Evolutionary conservation across 2,329 filamentous ascomycete species (phyloP), one percentile per base, ranked within the genome.

Genomic region (Fusarium sp.): DNA sequence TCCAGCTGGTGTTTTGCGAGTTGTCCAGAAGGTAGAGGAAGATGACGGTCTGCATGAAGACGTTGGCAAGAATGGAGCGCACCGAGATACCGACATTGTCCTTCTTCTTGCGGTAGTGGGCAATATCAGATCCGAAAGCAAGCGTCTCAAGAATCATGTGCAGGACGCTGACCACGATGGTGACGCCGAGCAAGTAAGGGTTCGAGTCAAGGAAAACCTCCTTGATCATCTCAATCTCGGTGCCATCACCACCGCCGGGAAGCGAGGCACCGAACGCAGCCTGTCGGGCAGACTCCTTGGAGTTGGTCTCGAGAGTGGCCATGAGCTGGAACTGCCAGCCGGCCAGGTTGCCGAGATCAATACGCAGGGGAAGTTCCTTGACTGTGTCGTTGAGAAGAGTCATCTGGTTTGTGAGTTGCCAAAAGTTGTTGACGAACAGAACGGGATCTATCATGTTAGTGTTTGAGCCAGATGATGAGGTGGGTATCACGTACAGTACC

Each of bases 41-140:
- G 83, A 99, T 98, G 79, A 98, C 89, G 8, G 89, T 83, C 83
- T 99, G 96, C 96, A 99, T 99, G 83, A 98, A 95, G 71, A 98
- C 95, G 79, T 98, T 99, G 81, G 94, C 95, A 66, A 99, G 87
- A 79, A 99, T 99, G 35, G 96, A 97, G 66, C 96, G 94, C 69
- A 99, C 93, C 1, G 95, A 98, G 53, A 98, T 97, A 72, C 96
- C 96, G 31, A 99, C 93, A 67, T 98, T 96, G 85, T 98, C 97
- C 88, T 99, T 99, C 92, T 99, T 99, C 87, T 98, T 98, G 81
- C 95, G 94, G 91, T 96, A 99, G 84, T 99, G 96, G 57, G 95
- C 91, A 81, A 99, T 98, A 81, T 99, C 96, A 80, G 93, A 98
- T 79, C 97, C 98, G 86, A 99, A 99, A 2, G 96, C 96, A 36